Percentiles rank a stretch among this genome's conserved stretches.
Evolutionary conservation across 2,329 filamentous ascomycete species (phyloP).

Genomic region (Pyrenophora tritici-repentis): DNA sequence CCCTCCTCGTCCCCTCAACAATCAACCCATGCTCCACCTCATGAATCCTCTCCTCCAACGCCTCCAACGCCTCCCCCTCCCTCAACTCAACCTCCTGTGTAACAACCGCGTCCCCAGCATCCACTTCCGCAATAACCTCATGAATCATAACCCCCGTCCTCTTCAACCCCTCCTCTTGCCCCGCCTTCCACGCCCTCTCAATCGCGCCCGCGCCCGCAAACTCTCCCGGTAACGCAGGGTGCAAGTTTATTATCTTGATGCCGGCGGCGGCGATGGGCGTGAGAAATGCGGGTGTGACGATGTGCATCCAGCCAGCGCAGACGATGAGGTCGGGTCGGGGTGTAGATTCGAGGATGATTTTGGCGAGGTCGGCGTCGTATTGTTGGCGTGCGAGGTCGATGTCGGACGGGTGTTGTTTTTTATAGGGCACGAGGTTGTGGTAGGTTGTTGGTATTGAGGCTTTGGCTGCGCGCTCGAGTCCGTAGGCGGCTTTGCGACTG

Average conservation of each 20-base stretch:
- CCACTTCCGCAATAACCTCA: conserved; percentile 76
- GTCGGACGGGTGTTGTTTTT: conserved; percentile 64
- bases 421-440: conserved; percentile 80
- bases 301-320: conserved; percentile 84
- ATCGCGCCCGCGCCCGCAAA: conserved; percentile 82
- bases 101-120: conserved; percentile 76
- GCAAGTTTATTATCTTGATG: conserved; percentile 78
- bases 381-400: conserved; percentile 61
- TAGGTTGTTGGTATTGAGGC: conserved; percentile 74
- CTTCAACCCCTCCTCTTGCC: conserved; percentile 67
- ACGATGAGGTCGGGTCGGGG: conserved; percentile 72
- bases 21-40: conserved; percentile 76
- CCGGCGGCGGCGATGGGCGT: conserved; percentile 66
- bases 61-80: conserved; percentile 61
- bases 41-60: conserved; percentile 76
- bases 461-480: conserved; percentile 63
- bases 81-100: conserved; percentile 69
- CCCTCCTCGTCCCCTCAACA: conserved; percentile 69
- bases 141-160: conserved; percentile 87
- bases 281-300: conserved; percentile 72
- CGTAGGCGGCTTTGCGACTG: conserved; percentile 63
- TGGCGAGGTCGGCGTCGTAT: conserved; percentile 77
- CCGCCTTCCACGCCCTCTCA: conserved; percentile 75
- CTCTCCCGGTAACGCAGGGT: conserved; percentile 73
- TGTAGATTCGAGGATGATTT: conserved; percentile 65